Base-by-base conservation (phyloP, 1,284 basidiomycete species). In the Sparassis latifolia region DNA sequence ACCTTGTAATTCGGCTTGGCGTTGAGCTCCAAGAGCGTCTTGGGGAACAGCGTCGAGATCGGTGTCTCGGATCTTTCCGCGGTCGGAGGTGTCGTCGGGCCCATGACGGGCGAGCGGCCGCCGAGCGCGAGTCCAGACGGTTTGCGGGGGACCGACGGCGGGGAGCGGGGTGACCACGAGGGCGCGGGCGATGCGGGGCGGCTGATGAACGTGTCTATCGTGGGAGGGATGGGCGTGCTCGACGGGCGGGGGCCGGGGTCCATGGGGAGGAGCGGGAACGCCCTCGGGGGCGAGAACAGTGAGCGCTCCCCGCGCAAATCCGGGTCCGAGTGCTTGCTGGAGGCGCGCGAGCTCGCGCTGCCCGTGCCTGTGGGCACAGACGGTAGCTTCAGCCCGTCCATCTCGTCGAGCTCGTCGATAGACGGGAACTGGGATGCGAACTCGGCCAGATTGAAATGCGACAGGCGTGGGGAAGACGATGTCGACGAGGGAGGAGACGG, bases 351-450 rank as follows among this genome's bases (percentile, higher is more conserved):
- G 20, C 20, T 20, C 20, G 20, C 20, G 20, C 20, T 20, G 20
- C 20, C 20, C 20, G 20, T 20, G 20, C 20, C 20, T 20, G 20
- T 20, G 20, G 20, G 20, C 20, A 20, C 20, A 20, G 41, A 70
- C 30, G 77, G 76, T 33, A 82, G 68, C 46, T 67, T 69, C 55
- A 77, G 70, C 3, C 62, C 62, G 10, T 73, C 67, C 49, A 71
- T 66, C 61, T 82, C 81, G 52, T 88, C 79, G 30, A 89, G 68
- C 61, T 88, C 85, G 58, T 86, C 82, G 56, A 89, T 85, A 10
- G 85, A 77, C 2, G 86, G 86, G 55, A 89, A 89, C 27, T 61
- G 58, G 58, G 29, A 58, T 64, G 0, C 20, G 20, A 20, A 20
- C 20, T 20, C 20, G 20, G 20, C 20, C 20, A 20, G 1, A 20